Evolutionary conservation across 2,329 filamentous ascomycete genomes (phyloP).

Genomic region (Aspergillus sp.): DNA sequence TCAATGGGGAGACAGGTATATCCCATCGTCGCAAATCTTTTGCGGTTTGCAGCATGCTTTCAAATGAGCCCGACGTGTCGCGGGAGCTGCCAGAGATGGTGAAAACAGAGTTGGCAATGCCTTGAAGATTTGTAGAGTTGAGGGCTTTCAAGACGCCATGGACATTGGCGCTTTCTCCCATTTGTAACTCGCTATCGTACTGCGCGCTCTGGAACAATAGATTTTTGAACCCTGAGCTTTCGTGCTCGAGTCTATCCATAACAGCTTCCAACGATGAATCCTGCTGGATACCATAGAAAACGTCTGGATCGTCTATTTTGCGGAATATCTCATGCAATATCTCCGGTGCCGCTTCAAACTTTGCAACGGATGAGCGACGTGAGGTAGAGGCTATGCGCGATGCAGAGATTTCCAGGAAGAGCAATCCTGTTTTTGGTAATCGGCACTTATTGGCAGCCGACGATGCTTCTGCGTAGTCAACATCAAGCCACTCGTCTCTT

Average conservation of each 20-base stretch:
- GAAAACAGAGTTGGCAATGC: constrained; percentile 78
- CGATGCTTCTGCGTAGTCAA: constrained; percentile 72
- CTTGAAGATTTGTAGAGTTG: constrained; percentile 78
- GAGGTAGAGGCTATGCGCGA: constrained; percentile 60
- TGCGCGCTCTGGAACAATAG: constrained; percentile 88
- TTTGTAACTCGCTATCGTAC: constrained; percentile 78
- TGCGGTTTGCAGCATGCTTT: constrained; percentile 76
- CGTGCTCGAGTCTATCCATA: constrained; percentile 81
- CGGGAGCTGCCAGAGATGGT: constrained; percentile 60
- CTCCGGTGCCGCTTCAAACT: constrained; percentile 60
- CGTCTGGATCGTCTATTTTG: constrained; percentile 92
- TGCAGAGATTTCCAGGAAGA: constrained; percentile 75
- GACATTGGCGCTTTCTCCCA: constrained; percentile 60
- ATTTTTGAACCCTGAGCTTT: constrained; percentile 82
- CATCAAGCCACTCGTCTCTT: constrained; percentile 78
- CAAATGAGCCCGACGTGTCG: constrained; percentile 53
- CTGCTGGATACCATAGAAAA: constrained; percentile 88
- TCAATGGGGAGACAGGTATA: constrained; percentile 68
- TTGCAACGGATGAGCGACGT: constrained; percentile 65
- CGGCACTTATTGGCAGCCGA: constrained; percentile 73
- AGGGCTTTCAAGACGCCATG: constrained; percentile 74
- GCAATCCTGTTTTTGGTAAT: constrained; percentile 82
- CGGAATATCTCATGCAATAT: constrained; percentile 81
- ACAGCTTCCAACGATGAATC: constrained; percentile 74
- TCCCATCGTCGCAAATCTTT: constrained; percentile 90